phyloP scores from a whole-genome alignment of 2,329 filamentous ascomycete genomes.

The Seiridium cupressi region DNA sequence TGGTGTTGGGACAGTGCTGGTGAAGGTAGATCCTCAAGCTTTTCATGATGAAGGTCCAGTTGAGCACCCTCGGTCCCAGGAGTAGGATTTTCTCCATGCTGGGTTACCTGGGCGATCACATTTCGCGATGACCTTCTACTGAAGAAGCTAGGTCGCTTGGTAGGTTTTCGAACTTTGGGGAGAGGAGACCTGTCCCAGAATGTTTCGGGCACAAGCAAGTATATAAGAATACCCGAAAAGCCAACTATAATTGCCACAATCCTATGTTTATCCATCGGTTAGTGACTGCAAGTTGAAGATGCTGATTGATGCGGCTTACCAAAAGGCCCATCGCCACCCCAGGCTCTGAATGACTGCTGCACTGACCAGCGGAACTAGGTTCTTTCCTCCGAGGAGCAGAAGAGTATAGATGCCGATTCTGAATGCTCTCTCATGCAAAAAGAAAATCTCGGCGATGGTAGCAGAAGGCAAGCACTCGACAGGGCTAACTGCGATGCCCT shows the following conservation, averaged over 20 bases:
- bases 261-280: conserved; percentile 40
- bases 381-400: conserved; percentile 86
- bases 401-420: conserved; percentile 92
- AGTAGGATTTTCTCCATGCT: neutral
- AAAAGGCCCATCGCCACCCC: conserved; percentile 90
- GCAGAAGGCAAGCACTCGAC: conserved; percentile 92
- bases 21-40: conserved; percentile 10
- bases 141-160: conserved; percentile 44
- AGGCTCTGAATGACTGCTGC: conserved; percentile 77
- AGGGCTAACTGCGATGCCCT: conserved; percentile 83
- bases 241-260: conserved; percentile 79
- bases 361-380: conserved; percentile 81
- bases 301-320: conserved; percentile 44
- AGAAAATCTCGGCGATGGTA: conserved; percentile 95
- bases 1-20: conserved; percentile 18
- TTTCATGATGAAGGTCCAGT: conserved; percentile 7
- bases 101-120: neutral
- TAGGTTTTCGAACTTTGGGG: conserved; percentile 32
- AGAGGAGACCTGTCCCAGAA: conserved; percentile 87
- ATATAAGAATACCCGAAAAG: conserved; percentile 68
- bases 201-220: conserved; percentile 90
- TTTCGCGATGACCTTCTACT: conserved; percentile 43
- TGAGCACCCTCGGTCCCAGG: neutral
- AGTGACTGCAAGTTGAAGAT: too few species aligned
- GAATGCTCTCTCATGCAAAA: conserved; percentile 89